phyloP scores from a whole-genome alignment of 2,329 filamentous ascomycete genomes.

The Penicillium sp. region DNA sequence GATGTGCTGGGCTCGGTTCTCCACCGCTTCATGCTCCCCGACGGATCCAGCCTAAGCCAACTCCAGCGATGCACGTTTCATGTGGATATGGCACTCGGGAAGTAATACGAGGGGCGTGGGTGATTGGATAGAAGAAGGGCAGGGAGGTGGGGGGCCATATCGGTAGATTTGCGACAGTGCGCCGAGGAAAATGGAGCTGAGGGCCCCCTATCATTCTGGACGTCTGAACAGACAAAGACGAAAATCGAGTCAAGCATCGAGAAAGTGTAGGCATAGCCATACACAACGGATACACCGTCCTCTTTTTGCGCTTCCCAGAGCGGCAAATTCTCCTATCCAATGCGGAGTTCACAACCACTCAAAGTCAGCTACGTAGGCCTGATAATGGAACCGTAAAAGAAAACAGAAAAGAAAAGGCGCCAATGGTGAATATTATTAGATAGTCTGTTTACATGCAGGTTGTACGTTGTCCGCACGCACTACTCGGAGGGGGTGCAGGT shows the following conservation, averaged over 20 bases:
- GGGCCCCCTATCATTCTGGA: background rate
- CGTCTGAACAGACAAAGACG: background rate
- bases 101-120: conserved; percentile 6
- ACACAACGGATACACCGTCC: background rate
- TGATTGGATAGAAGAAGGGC: conserved; percentile 8
- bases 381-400: background rate
- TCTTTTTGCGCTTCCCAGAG: background rate
- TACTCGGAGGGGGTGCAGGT: background rate
- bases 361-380: background rate
- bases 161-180: conserved; percentile 7
- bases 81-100: conserved; percentile 5
- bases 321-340: background rate
- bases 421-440: background rate
- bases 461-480: background rate
- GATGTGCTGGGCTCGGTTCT: background rate
- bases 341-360: too few relatives aligned
- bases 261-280: background rate
- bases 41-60: conserved; percentile 6
- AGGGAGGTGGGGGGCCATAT: background rate
- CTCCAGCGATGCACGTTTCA: conserved; percentile 7
- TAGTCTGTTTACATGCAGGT: background rate
- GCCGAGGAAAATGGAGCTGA: conserved; percentile 5
- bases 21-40: conserved; percentile 2
- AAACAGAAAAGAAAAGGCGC: background rate
- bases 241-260: conserved; percentile 10